Evolutionary conservation across 2,329 filamentous ascomycete species (phyloP), one percentile per base, ranked within the genome.

Genomic region (Xylaria sp.): DNA sequence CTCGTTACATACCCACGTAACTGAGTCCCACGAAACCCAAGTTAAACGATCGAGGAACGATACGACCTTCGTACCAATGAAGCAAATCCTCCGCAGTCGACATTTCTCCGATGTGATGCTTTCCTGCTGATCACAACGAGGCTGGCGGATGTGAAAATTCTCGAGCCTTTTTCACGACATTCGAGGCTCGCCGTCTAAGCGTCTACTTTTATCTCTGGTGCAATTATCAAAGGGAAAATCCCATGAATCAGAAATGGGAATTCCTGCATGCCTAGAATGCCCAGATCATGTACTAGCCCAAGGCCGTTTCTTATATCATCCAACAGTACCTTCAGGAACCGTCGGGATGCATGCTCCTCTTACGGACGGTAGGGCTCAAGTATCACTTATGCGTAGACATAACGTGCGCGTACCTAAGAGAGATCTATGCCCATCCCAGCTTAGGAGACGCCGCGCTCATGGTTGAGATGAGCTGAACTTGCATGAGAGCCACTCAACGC

Each of bases 11-110:
- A 47, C 45, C 45, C 67, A 91, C 80, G 65, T 91, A 87, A 72
- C 92, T 95, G 67, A 92, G 82, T 23, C 89, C 82, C 12, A 94
- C 83, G 69, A 91, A 89, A 40, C 87, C 86, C 3, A 82, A 77
- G 65, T 82, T 80, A 75, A 84, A 87, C 53, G 77, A 77, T 47
- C 79, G 78, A 23, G 82, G 81, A 23, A 84, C 80, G 17, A 83
- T 72, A 43, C 79, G 72, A 21, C 78, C 81, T 64, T 80, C 67
- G 64, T 82, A 84, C 64, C 77, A 64, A 31, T 70, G 67, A 33
- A 82, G 70, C 25, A 83, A 67, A 14, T 77, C 70, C 19, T 70
- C 68, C 6, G 60, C 28, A 23, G 62, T 65, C 49, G 71, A 69
- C 73, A 75, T 76, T 40, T 49, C 66, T 17, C 19, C n/a, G 19